Conservation (phyloP, 805 yeast species). For the Saccharomyces kudriavzevii region DNA sequence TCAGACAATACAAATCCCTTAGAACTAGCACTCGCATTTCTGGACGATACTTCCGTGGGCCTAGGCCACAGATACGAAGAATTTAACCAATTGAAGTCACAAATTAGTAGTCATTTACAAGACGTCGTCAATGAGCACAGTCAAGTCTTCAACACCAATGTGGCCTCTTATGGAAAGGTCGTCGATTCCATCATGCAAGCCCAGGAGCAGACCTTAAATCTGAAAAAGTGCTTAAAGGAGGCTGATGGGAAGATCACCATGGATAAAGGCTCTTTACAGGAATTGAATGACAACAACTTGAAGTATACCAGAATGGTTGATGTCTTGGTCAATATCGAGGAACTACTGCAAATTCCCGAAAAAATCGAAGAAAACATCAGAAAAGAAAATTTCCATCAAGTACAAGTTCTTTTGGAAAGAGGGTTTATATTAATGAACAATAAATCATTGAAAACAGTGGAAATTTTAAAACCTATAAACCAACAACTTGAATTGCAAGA, state of each 20-base stretch:
- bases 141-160: conserved; percentile 75
- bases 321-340: conserved; percentile 58
- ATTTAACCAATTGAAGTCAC: conserved; percentile 51
- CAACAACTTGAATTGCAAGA: conserved; percentile 48
- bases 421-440: conserved; percentile 41
- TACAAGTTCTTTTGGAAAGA: conserved; percentile 45
- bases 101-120: conserved; percentile 51
- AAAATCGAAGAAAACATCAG: conserved; percentile 58
- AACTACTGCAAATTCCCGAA: conserved; percentile 49
- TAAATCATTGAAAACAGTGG: conserved; percentile 49
- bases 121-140: conserved; percentile 72
- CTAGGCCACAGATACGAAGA: conserved; percentile 65
- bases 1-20: conserved; percentile 64
- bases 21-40: conserved; percentile 71
- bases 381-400: conserved; percentile 61
- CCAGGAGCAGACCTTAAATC: conserved; percentile 45
- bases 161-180: conserved; percentile 75
- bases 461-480: conserved; percentile 44
- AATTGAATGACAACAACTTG: conserved; percentile 54
- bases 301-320: conserved; percentile 63
- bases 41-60: conserved; percentile 89
- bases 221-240: conserved; percentile 41
- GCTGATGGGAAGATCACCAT: conserved; percentile 45
- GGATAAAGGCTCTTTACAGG: conserved; percentile 50
- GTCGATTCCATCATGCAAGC: conserved; percentile 57